phyloP scores from a whole-genome alignment of 352 stramenopile genomes.

The Globisporangium sylvaticum region DNA sequence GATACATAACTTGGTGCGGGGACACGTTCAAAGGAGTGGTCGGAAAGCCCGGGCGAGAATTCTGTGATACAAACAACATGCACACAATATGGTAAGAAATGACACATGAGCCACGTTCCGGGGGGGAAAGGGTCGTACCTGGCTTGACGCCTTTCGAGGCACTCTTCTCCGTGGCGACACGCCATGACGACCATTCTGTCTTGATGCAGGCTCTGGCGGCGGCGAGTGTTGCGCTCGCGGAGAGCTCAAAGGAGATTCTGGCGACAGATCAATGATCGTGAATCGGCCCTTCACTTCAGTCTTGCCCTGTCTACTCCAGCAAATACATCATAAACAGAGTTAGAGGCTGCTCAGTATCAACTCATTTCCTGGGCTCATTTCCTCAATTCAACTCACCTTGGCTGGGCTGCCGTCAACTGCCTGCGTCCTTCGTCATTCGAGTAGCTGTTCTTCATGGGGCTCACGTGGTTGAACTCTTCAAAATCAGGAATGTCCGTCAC shows the following conservation, averaged over 20 bases:
- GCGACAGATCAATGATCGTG: slow-evolving; percentile 78
- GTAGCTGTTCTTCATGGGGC: not conserved
- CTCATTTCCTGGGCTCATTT: not conserved
- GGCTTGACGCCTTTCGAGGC: slow-evolving; percentile 3
- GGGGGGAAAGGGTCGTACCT: not conserved
- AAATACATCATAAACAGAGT: slow-evolving; percentile 9
- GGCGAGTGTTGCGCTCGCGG: slow-evolving; percentile 7
- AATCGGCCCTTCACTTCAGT: slow-evolving; percentile 75
- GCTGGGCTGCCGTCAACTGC: slow-evolving; percentile 1
- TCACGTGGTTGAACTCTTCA: slow-evolving; percentile 21
- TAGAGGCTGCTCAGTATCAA: not conserved
- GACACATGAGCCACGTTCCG: not conserved
- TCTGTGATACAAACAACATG: slow-evolving; percentile 12
- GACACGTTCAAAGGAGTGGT: slow-evolving; percentile 12
- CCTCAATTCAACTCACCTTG: not conserved
- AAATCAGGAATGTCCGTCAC: slow-evolving; percentile 67
- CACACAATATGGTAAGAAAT: not conserved
- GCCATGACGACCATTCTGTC: slow-evolving; percentile 23
- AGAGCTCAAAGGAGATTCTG: slow-evolving; percentile 39
- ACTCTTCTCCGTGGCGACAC: slow-evolving; percentile 18
- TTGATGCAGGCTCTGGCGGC: slow-evolving; percentile 7
- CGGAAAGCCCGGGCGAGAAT: slow-evolving; percentile 15
- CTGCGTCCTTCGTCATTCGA: slow-evolving; percentile 1
- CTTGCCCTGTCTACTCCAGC: slow-evolving; percentile 40
- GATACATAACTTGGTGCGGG: slow-evolving; percentile 4